Base-by-base conservation (phyloP, 192 early-diverging fungal genomes). In the Entophlyctis helioformis region DNA sequence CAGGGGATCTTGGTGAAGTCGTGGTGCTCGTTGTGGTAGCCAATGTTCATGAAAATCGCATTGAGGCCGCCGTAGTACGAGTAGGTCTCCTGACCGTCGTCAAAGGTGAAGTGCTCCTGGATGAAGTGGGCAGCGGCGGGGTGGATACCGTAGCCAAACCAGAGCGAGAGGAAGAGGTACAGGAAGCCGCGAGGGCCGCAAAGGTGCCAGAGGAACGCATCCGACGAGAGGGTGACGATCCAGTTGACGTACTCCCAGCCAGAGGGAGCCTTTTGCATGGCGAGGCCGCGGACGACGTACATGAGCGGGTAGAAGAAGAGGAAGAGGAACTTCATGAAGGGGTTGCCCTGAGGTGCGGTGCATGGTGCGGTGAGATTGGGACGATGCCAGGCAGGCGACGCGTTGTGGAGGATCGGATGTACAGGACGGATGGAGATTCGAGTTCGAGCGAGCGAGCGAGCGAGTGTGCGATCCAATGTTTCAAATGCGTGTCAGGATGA, bases 11-110 rank as follows among this genome's bases (percentile, higher is more conserved):
- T 82, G 54, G 80, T 80, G 70, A 94, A 95, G 64, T 97, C 93
- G 68, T 97, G 91, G 76, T 97, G 93, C 72, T 97, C 93, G 61
- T 89, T 94, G 69, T 97, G 93, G 63, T 87, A 90, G 32, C 93
- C 93, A 51, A 94, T 86, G 78, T 97, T 97, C 69, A 91, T 80
- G 59, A 83, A 86, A 32, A 86, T 71, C 36, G 62, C 59, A 73
- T 97, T 97, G 36, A 89, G 64, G 42, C 71, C 66, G 20, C 91
- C 91, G 49, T 97, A 97, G 82, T 97, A 97, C 50, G 86, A 89
- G 69, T 97, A 97, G 1, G 91, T 97, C 56, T 97, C 91, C 56
- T 89, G 83, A 9, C 87, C 91, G 50, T 89, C 80, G 36, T 80
- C 80, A 73, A 90, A 91, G 1, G 87, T 89, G 60, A 88, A 97